Evolutionary conservation across 176 grass and related monocot genomes (phyloP).

Genomic region (Lolium perenne): DNA sequence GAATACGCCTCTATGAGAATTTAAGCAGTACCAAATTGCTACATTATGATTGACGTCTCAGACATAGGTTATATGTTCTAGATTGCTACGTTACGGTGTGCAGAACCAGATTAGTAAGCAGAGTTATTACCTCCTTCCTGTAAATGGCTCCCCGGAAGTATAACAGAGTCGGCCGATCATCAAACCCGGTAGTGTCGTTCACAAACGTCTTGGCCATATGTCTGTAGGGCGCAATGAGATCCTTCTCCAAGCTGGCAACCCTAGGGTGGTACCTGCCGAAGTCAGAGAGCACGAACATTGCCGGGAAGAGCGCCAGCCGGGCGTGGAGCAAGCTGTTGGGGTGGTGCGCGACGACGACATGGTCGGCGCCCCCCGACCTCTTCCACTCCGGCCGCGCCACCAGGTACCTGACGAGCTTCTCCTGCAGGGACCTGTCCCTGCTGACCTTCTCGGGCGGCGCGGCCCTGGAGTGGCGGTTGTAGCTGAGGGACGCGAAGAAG

Average conservation of each 20-base stretch:
- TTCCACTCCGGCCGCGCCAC: slow-evolving; percentile 63
- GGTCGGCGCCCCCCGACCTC: slow-evolving; percentile 71
- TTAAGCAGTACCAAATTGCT: background rate
- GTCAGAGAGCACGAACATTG: slow-evolving; percentile 83
- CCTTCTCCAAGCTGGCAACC: slow-evolving; percentile 89
- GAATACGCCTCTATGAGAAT: background rate
- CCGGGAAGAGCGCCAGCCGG: slow-evolving; percentile 57
- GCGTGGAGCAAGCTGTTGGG: slow-evolving; percentile 88
- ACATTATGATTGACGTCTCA: background rate
- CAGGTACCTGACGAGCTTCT: slow-evolving; percentile 72
- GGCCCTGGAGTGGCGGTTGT: slow-evolving; percentile 77
- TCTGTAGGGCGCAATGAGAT: slow-evolving; percentile 80
- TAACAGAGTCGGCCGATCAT: slow-evolving; percentile 68
- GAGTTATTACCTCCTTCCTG: slow-evolving; percentile 90
- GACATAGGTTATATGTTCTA: background rate
- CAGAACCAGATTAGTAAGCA: background rate
- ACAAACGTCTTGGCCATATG: slow-evolving; percentile 75
- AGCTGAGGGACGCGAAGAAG: slow-evolving; percentile 90
- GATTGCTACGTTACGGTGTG: no score
- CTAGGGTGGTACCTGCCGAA: slow-evolving; percentile 84
- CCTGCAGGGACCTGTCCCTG: slow-evolving; percentile 64
- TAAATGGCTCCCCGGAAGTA: slow-evolving; percentile 95
- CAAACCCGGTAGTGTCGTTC: slow-evolving; percentile 72
- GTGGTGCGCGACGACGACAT: slow-evolving; percentile 90
- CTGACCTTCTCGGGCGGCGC: slow-evolving; percentile 63